These are phyloP conservation scores for Alternaria sp. DNA, from an alignment of 2,329 filamentous ascomycete species.

Conservation along the genomic window DNA sequence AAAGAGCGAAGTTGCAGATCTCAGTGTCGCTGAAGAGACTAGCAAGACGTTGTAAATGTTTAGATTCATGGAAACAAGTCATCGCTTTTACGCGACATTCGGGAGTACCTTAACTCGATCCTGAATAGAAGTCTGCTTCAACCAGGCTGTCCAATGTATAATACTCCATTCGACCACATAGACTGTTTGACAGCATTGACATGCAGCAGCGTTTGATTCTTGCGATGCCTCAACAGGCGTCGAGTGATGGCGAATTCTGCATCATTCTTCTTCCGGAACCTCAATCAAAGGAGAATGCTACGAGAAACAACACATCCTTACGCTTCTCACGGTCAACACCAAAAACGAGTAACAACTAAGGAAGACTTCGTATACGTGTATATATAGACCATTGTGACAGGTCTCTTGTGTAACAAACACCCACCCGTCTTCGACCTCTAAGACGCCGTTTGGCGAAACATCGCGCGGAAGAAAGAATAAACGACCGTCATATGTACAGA, in stretches of 20 bases:
- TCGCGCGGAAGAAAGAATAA: background rate
- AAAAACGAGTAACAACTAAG: background rate
- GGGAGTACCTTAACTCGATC: background rate
- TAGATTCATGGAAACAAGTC: background rate
- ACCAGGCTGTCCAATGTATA: background rate
- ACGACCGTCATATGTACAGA: background rate
- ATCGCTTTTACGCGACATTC: background rate
- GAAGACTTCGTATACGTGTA: background rate
- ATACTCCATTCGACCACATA: background rate
- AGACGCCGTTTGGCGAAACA: background rate
- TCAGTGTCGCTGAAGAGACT: conserved; percentile 8
- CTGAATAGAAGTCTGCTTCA: conserved; percentile 3
- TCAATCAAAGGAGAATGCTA: too few species aligned
- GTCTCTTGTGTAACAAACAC: background rate
- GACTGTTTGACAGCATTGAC: background rate
- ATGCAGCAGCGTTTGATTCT: background rate
- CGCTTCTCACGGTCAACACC: background rate
- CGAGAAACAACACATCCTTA: background rate
- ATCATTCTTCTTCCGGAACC: too few species aligned
- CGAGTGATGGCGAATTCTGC: too few species aligned
- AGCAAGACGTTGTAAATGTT: conserved; percentile 1
- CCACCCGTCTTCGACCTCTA: background rate
- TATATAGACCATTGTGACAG: background rate
- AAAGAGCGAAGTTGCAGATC: conserved; percentile 14
- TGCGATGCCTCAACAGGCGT: background rate